Base-by-base conservation (phyloP, 2,329 filamentous ascomycete species). In the Aureobasidium uvarum region DNA sequence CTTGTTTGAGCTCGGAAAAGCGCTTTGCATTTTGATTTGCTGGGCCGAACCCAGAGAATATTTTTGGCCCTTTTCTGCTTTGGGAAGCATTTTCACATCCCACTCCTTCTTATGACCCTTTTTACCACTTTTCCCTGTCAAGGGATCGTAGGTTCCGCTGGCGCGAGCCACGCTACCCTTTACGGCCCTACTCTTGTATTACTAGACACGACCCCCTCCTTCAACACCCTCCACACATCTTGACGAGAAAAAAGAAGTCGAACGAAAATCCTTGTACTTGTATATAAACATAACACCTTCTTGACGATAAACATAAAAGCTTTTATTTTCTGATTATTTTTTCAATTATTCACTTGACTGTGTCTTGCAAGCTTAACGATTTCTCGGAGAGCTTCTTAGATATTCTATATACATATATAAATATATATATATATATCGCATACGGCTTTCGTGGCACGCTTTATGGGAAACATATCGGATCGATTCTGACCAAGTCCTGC, bases 231-330 rank as follows among this genome's bases (percentile, higher is more conserved):
- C 33, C 41, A 36, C 28, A 41, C 56, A 23, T 41, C 36, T 23
- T 51, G 58, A 62, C 45, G 45, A 62, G 58, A 62, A 43, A 59
- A 62, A 62, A 51, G 43, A 62, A 38, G 41, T 31, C 56, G 41
- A 41, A 62, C 58, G 58, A 62, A 62, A 62, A 51, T 23, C 14
- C 20, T 62, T 62, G 58, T 62, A 62, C 58, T 51, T 62, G 58
- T 62, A 62, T 39, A 62, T 62, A 62, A 60, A 43, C 28, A 60
- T 48, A 20, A 45, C 41, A 45, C 31, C 43, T 60, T 60, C 43
- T 48, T 60, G 56, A 60, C 33, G 56, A 60, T 38, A 36, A 48
- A 60, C 41, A 60, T 50, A 50, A 50, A 31, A 41, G 16, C 23
- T 58, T 56, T 58, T 33, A 33, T 10, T 33, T 23, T 20, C 33